These are phyloP conservation scores for Claviceps fusiformis DNA, from an alignment of 2,329 filamentous ascomycete species.

Conservation along the genomic window DNA sequence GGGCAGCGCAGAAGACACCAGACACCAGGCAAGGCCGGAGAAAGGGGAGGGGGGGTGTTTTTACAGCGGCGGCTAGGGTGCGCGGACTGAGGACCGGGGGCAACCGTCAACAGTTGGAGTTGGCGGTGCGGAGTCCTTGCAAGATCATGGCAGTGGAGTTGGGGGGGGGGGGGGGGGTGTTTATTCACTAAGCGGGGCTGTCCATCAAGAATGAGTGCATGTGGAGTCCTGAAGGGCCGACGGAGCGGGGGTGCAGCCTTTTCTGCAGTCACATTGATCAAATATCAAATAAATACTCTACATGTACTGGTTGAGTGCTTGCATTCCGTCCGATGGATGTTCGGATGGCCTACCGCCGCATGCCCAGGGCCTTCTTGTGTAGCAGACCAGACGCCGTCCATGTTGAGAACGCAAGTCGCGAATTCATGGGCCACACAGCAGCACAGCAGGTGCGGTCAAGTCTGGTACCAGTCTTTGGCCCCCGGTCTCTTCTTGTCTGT, in stretches of 20 bases:
- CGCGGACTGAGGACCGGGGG: neutral
- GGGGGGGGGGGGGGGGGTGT: too few species aligned
- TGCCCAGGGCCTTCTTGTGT: too few species aligned
- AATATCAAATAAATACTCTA: neutral
- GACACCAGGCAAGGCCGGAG: neutral
- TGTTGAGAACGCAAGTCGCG: too few species aligned
- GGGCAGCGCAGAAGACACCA: neutral
- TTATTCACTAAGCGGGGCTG: neutral
- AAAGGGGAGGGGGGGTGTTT: neutral
- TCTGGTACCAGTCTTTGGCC: too few species aligned
- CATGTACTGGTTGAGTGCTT: too few species aligned
- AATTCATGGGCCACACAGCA: too few species aligned
- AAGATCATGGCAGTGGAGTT: neutral
- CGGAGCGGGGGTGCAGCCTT: neutral
- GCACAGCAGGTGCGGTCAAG: too few species aligned
- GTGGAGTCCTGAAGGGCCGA: too few species aligned
- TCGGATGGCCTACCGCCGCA: too few species aligned
- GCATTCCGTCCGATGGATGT: too few species aligned
- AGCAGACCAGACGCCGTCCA: too few species aligned
- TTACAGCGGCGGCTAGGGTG: neutral
- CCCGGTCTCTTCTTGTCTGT: too few species aligned
- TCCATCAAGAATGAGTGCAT: neutral
- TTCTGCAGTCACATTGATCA: neutral
- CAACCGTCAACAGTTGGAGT: neutral
- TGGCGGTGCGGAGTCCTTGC: neutral